Evolutionary conservation across 202 grass and related monocot species (phyloP), one percentile per base, ranked within the genome.

Genomic region (Hordeum pubiflorum): DNA sequence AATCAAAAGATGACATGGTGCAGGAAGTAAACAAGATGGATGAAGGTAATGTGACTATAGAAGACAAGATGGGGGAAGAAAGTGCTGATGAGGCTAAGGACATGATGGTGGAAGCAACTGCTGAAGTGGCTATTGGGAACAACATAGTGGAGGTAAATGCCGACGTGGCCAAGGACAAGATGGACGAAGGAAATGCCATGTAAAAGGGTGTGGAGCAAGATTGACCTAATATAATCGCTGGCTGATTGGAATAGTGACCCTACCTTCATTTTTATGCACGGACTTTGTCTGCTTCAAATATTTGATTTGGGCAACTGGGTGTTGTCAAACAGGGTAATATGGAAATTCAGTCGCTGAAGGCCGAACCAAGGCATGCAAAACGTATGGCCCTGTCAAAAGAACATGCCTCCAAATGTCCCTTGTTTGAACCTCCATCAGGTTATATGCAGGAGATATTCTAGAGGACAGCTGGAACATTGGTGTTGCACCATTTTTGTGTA

Each of bases 11-110:
- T 58, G 83, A 36, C 62, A 69, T 33, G 18, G 73, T 75, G 69
- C 68, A 79, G 69, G 83, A 75, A 75, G 61, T 10, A 43, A 81
- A 73, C 41, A 84, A 31, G 41, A 81, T 43, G 58, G 41, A 54
- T 75, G 75, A 69, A 80, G 75, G 39, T 39, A 79, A 76, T 76
- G 64, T n/a, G 38, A 69, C 61, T 75, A 52, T 18, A 8, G 66
- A 59, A 12, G 54, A 72, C 24, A 72, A 70, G 63, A 80, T 39
- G 23, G 36, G 20, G 5, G 79, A 61, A 32, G 24, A 13, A 72
- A 41, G 38, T 33, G 33, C 18, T 27, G 74, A 77, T 29, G 56
- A 27, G 34, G 34, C 21, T 6, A 76, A 76, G 33, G 55, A 60
- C 74, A 76, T 57, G 38, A 78, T 78, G 60, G 76, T 22, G 12